Conservation (phyloP, 768 basidiomycete species). For the Panellus pusillus region DNA sequence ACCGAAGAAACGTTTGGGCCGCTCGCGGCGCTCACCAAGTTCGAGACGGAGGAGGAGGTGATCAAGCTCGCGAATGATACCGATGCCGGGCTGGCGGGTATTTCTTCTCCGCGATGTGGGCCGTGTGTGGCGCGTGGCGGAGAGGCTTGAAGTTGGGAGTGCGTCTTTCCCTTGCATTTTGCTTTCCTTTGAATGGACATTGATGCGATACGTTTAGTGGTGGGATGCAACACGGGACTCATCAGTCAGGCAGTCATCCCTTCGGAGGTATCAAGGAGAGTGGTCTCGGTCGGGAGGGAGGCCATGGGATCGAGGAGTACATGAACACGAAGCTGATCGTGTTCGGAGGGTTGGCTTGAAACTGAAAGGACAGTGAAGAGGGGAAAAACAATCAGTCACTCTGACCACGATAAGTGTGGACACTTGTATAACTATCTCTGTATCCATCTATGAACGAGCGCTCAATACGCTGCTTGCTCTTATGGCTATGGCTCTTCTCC, state of each 20-base stretch:
- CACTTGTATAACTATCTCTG: no score
- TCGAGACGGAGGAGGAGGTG: conserved; percentile 94
- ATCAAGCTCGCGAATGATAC: conserved; percentile 81
- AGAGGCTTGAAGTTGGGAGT: conserved; percentile 88
- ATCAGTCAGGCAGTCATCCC: conserved; percentile 77
- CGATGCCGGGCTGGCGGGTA: conserved; percentile 88
- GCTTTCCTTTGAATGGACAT: background rate
- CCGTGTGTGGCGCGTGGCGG: conserved; percentile 91
- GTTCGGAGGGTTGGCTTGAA: conserved; percentile 63
- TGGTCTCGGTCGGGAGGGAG: conserved; percentile 79
- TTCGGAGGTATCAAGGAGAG: conserved; percentile 94
- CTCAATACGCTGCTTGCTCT: no score
- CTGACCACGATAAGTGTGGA: no score
- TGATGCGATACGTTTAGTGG: conserved; percentile 36
- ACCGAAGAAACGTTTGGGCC: conserved; percentile 96
- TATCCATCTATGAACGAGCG: no score
- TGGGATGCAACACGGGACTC: conserved; percentile 78
- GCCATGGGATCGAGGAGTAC: conserved; percentile 89
- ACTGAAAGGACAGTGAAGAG: no score
- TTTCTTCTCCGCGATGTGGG: conserved; percentile 89
- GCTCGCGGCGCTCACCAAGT: conserved; percentile 81
- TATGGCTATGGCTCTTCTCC: no score
- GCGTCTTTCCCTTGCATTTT: conserved; percentile 30
- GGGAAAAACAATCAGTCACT: background rate
- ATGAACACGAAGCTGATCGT: conserved; percentile 79